Evolutionary conservation across 768 basidiomycete species (phyloP), one percentile per base, ranked within the genome.

Genomic region (Mycena capillaripes): DNA sequence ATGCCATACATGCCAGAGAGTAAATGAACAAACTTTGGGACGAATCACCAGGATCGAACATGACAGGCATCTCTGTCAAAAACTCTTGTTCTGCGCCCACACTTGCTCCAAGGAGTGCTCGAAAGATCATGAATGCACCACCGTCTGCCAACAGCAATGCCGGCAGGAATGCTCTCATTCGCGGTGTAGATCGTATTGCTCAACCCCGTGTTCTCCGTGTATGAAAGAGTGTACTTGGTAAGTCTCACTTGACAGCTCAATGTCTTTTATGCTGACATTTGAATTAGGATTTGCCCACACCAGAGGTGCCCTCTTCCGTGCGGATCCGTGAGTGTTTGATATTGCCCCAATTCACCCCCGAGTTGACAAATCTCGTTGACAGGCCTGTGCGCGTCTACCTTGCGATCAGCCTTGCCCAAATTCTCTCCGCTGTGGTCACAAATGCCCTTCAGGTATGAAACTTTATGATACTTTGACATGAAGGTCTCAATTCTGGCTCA

Each of bases 331-430:
- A 81, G 91, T 83, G 14, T 32, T 32, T 34, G 44, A 27, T 23
- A 60, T 27, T 3, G 12, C n/a, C n/a, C 61, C 8, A 19, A 38
- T 10, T 30, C 40, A 50, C 16, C 23, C n/a, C 19, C 30, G n/a
- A 12, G 3, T 27, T 61, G 34, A 46, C 36, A 16, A 36, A 42
- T 57, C 5, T 25, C 5, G 30, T 34, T 32, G 30, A 60, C 57
- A 93, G 92, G 84, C 91, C 25, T 94, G 93, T 77, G 83, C 88
- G 4, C 86, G 92, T 4, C 78, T 92, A 1, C 93, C 93, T 2
- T 93, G 92, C 72, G 89, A 93, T 70, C 64, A 78, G 55, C 86
- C 84, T 0, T 94, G 93, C 67, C 73, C 79, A 17, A 82, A 82
- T 16, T n/a, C 62, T 0, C 83, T 94, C 14, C 2, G 46, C 8